Evolutionary conservation across 1,284 basidiomycete genomes (phyloP).

Genomic region (Vanrija pseudolonga): DNA sequence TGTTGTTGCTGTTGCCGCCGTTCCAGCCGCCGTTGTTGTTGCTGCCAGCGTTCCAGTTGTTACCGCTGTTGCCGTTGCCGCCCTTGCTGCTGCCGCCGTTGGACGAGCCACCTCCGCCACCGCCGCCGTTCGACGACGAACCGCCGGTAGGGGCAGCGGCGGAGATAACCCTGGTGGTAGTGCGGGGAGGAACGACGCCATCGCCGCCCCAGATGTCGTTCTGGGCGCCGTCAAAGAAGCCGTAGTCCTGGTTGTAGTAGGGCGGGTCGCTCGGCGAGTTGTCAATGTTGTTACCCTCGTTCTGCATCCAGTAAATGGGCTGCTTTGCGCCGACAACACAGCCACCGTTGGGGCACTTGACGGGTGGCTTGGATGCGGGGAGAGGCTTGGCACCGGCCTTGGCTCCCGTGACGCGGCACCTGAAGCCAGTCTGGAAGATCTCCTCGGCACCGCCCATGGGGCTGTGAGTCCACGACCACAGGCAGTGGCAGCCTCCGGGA

Average conservation of each 20-base stretch:
- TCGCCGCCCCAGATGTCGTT: constrained; percentile 24
- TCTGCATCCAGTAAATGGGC: constrained; percentile 6
- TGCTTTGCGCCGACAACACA: constrained; percentile 36
- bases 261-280: constrained; percentile 54
- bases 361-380: constrained; percentile 46
- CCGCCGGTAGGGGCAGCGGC: too few species aligned
- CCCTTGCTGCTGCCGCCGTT: too few species aligned
- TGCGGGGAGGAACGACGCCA: too few species aligned
- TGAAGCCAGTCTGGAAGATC: constrained; percentile 67
- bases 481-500: constrained; percentile 61
- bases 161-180: too few species aligned
- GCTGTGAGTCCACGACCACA: constrained; percentile 64
- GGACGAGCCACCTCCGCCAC: too few species aligned
- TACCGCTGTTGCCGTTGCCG: too few species aligned
- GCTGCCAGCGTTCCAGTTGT: too few species aligned
- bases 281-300: constrained; percentile 31
- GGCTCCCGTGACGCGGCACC: constrained; percentile 60
- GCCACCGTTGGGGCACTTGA: constrained; percentile 28
- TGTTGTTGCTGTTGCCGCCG: too few species aligned
- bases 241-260: constrained; percentile 25
- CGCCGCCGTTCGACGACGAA: too few species aligned
- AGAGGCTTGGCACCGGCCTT: constrained; percentile 49
- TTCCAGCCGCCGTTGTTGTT: too few species aligned
- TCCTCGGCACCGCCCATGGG: constrained; percentile 14
- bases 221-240: constrained; percentile 31